These are phyloP conservation scores for Blepharisma undulans DNA, from an alignment of 169 alveolate genomes.

Conservation along the genomic window DNA sequence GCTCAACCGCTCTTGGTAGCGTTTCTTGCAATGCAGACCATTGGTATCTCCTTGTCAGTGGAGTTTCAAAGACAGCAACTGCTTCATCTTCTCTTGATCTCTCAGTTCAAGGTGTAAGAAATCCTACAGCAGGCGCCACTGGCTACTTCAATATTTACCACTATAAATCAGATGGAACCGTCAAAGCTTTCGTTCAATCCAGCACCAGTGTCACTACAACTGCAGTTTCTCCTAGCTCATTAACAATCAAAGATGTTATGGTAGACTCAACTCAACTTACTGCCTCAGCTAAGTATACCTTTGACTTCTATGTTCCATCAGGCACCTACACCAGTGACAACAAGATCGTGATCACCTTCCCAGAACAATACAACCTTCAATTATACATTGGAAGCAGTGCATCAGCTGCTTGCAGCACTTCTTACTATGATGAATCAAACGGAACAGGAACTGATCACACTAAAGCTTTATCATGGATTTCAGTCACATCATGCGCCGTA, in stretches of 20 bases:
- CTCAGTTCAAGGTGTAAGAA: background rate
- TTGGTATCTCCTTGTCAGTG: background rate
- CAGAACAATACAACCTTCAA: background rate
- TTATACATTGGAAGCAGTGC: background rate
- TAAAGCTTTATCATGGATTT: background rate
- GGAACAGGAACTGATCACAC: background rate
- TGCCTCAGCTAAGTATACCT: background rate
- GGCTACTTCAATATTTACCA: background rate
- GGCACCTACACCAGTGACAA: background rate
- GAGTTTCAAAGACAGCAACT: background rate
- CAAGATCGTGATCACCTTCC: background rate
- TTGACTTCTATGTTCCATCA: background rate
- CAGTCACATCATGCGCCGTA: background rate
- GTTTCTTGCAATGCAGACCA: conserved; percentile 26
- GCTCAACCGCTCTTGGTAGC: background rate
- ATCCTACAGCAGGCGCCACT: background rate
- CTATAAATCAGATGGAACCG: background rate
- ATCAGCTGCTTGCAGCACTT: background rate
- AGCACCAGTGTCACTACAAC: background rate
- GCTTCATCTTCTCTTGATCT: background rate
- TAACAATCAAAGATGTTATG: background rate
- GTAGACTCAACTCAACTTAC: background rate
- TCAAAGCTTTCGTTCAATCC: background rate
- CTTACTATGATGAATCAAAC: background rate
- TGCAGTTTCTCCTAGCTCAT: background rate